phyloP scores from a whole-genome alignment of 2,329 filamentous ascomycete genomes.

The Lecanicillium sp. region DNA sequence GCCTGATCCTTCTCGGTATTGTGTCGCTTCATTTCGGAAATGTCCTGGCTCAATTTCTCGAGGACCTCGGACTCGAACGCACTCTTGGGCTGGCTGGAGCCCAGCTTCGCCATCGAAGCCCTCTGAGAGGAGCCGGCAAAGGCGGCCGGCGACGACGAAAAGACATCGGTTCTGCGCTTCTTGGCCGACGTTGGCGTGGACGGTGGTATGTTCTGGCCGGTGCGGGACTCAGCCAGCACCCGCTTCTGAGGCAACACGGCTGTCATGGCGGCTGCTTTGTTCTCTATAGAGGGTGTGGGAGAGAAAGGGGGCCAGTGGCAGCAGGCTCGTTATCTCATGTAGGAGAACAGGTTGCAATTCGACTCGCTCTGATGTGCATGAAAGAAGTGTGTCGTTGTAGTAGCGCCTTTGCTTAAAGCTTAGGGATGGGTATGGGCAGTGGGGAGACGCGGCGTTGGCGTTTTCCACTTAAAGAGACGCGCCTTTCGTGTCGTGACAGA shows the following conservation, averaged over 20 bases:
- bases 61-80: conserved; percentile 89
- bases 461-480: conserved; percentile 7
- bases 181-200: conserved; percentile 56
- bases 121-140: conserved; percentile 57
- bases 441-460: too few species aligned
- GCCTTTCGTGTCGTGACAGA: conserved; percentile 10
- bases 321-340: too few species aligned
- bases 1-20: conserved; percentile 91
- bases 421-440: too few species aligned
- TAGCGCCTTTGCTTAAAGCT: too few species aligned
- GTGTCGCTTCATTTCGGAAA: conserved; percentile 73
- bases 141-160: conserved; percentile 46
- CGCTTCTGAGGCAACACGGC: conserved; percentile 61
- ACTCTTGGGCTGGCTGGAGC: conserved; percentile 78
- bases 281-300: too few species aligned
- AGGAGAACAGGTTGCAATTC: too few species aligned
- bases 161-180: conserved; percentile 72
- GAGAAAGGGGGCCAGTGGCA: too few species aligned
- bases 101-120: conserved; percentile 49
- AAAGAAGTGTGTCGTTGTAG: too few species aligned
- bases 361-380: too few species aligned
- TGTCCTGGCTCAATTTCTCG: conserved; percentile 93
- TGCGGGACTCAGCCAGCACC: conserved; percentile 61
- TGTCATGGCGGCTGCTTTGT: conserved; percentile 30
- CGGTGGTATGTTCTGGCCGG: conserved; percentile 51